These are phyloP conservation scores for Lyophyllum atratum DNA, from an alignment of 768 basidiomycete species.

Conservation along the genomic window DNA sequence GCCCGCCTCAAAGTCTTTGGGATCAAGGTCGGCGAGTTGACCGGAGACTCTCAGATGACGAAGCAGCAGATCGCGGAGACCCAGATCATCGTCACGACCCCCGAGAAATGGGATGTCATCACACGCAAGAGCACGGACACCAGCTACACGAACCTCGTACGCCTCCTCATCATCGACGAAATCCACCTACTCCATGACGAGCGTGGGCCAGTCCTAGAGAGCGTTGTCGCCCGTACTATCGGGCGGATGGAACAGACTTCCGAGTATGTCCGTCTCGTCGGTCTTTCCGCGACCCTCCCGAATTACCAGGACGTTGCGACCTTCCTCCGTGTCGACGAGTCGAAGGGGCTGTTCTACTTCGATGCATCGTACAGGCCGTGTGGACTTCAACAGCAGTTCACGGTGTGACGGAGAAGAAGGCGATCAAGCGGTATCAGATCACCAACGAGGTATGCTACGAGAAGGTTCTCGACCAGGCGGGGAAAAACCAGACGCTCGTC, in stretches of 20 bases:
- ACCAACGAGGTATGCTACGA: constrained; percentile 99
- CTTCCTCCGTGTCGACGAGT: constrained; percentile 92
- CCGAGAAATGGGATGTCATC: constrained; percentile 99
- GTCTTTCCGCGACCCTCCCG: constrained; percentile 95
- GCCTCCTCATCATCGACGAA: constrained; percentile 96
- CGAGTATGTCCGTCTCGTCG: constrained; percentile 92
- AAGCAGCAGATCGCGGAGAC: constrained; percentile 97
- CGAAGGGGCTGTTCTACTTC: constrained; percentile 95
- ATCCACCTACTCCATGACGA: constrained; percentile 98
- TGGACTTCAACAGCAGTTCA: constrained; percentile 93
- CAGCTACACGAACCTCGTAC: constrained; percentile 94
- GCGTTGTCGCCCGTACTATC: constrained; percentile 87
- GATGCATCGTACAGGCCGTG: constrained; percentile 94
- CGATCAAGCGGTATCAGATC: constrained; percentile 96
- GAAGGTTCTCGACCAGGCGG: constrained; percentile 90
- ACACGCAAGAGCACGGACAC: constrained; percentile 97
- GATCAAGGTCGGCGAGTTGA: constrained; percentile 91
- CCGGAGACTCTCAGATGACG: constrained; percentile 97
- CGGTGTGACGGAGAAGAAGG: constrained; percentile 98
- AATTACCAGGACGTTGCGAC: constrained; percentile 98
- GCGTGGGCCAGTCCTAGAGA: constrained; percentile 95
- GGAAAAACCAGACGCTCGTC: constrained; percentile 89
- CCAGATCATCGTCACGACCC: constrained; percentile 97
- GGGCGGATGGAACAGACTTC: constrained; percentile 92
- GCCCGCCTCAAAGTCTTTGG: constrained; percentile 68